Base-by-base conservation (phyloP, 208 protist species). In the Trypanosomatidae sp. region DNA sequence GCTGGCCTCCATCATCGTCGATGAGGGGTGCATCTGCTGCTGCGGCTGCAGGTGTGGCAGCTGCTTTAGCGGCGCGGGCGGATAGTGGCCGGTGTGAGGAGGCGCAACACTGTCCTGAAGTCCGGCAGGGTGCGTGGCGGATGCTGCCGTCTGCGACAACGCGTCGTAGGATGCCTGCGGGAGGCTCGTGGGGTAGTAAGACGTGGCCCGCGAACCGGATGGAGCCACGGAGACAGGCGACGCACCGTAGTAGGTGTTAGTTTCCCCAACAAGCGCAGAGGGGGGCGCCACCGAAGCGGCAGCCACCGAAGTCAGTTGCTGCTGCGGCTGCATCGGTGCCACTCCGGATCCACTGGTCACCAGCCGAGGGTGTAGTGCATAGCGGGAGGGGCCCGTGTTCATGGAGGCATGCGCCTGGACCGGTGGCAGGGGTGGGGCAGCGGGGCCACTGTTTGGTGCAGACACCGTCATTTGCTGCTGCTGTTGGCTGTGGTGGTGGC, bases 401-500 rank as follows among this genome's bases (percentile, higher is more conserved):
- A 65, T 65, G 19, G 60, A 1, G 39, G 60, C 39, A 39, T 36
- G 39, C 2, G 58, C 33, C 28, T 39, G 58, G 12, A 9, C 15
- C 43, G 36, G n/a, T 47, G 50, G 33, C 44, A 44, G 62, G 12
- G 73, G 53, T 46, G 66, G n/a, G 22, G 66, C n/a, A 55, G 65
- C 41, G 1, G 65, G 39, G 17, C 60, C 60, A 65, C 22, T 39
- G 39, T 65, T 65, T 17, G 60, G n/a, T 19, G 7, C 17, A 2
- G 60, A 25, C 50, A 44, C 60, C 19, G 22, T 44, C 30, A 60
- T 59, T 41, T 44, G 49, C 47, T 71, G 64, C 59, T 66, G 62
- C 25, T 56, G 59, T 65, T 43, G 59, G 15, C 43, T 53, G 64
- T 68, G 64, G 44, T 68, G 64, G 64, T 68, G 41, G 64, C 41